Conservation (phyloP, 352 stramenopile genomes). For the Globisporangium alternatum region DNA sequence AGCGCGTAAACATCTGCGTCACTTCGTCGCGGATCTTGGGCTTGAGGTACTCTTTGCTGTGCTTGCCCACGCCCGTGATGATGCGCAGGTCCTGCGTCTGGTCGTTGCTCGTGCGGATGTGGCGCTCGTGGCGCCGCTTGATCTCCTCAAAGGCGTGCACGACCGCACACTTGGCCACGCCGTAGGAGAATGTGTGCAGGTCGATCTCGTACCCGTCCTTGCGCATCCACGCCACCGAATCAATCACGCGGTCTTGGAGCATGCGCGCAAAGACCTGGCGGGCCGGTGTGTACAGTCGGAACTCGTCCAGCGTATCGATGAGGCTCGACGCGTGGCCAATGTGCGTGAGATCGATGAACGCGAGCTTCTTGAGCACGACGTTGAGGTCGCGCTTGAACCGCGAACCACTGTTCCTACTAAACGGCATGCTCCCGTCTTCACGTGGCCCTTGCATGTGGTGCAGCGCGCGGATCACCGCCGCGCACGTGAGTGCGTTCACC, state of each 20-base stretch:
- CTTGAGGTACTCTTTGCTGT: conserved; percentile 58
- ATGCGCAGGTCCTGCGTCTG: conserved; percentile 52
- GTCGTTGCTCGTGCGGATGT: conserved; percentile 25
- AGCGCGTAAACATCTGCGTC: conserved; percentile 44
- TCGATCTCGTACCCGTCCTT: conserved; percentile 68
- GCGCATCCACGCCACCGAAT: conserved; percentile 37
- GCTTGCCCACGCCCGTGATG: conserved; percentile 67
- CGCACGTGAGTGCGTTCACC: conserved; percentile 51
- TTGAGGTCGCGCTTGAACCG: conserved; percentile 36
- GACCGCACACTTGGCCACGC: conserved; percentile 68
- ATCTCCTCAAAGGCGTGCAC: conserved; percentile 60
- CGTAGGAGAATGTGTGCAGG: conserved; percentile 63
- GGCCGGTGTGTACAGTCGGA: conserved; percentile 42
- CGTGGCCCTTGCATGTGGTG: conserved; percentile 23
- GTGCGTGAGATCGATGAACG: conserved; percentile 32
- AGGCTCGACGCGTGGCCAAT: conserved; percentile 53
- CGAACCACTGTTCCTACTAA: background rate
- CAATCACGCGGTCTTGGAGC: conserved; percentile 38
- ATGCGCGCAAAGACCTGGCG: conserved; percentile 48
- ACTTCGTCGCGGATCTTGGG: conserved; percentile 57
- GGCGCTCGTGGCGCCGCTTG: conserved; percentile 21
- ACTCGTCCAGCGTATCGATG: conserved; percentile 57
- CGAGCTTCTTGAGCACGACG: conserved; percentile 47
- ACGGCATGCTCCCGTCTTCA: conserved; percentile 5
- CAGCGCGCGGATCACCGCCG: conserved; percentile 43